These are phyloP conservation scores for Colletotrichum filicis DNA, from an alignment of 2,329 filamentous ascomycete genomes.

Conservation along the genomic window DNA sequence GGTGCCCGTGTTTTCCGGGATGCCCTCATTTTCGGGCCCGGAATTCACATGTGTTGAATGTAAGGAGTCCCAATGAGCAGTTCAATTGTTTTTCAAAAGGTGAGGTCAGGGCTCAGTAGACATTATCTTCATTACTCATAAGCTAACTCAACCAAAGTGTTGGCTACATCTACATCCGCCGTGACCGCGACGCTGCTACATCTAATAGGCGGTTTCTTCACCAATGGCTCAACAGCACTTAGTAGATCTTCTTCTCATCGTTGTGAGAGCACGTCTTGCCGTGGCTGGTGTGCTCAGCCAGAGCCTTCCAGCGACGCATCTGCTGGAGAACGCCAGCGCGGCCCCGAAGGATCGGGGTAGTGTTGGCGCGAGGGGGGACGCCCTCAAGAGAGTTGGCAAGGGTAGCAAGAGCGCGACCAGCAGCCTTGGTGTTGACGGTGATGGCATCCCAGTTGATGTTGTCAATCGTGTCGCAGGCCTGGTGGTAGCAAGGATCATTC, in stretches of 20 bases:
- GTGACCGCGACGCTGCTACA: too few relatives aligned
- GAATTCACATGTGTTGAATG: too few relatives aligned
- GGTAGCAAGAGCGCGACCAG: constrained; percentile 60
- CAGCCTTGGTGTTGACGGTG: constrained; percentile 52
- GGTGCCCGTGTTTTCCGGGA: neutral
- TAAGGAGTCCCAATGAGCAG: too few relatives aligned
- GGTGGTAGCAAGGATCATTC: constrained; percentile 51
- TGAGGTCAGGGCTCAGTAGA: neutral
- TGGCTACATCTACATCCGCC: neutral
- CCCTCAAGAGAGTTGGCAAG: constrained; percentile 50
- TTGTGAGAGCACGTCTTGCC: constrained; percentile 34
- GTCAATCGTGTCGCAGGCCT: constrained; percentile 50
- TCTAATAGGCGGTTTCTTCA: too few relatives aligned
- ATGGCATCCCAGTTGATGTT: constrained; percentile 54
- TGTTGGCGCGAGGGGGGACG: constrained; percentile 44
- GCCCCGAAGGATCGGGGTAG: constrained; percentile 39
- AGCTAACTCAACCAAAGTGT: neutral
- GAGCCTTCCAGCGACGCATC: constrained; percentile 20
- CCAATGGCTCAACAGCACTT: neutral
- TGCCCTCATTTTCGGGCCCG: too few relatives aligned
- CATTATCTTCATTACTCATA: neutral
- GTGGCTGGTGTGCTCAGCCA: constrained; percentile 24
- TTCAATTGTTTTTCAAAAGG: too few relatives aligned
- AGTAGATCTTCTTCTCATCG: constrained; percentile 28
- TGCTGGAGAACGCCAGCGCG: constrained; percentile 28